Percentiles rank a stretch among this genome's conserved stretches.
Evolutionary conservation across 1,284 basidiomycete species (phyloP).

Genomic region (Tilletiaria anomala): DNA sequence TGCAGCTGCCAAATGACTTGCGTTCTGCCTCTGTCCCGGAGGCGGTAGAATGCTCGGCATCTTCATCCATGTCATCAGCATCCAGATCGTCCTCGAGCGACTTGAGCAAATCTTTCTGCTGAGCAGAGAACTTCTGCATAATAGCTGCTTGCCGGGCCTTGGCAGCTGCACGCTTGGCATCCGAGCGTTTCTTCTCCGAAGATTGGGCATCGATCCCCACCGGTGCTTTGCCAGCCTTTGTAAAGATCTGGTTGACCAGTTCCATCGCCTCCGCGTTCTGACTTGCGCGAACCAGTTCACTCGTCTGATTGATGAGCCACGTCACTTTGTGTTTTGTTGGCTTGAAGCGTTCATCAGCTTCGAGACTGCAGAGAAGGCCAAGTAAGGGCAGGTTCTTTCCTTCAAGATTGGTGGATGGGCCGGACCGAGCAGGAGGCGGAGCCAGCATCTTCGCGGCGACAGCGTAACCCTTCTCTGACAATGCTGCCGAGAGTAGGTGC

Average conservation of each 20-base stretch:
- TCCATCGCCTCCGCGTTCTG: not conserved
- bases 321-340: constrained; percentile 21
- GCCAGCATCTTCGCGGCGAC: not conserved
- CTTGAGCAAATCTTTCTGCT: constrained; percentile 33
- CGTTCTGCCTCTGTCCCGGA: constrained; percentile 40
- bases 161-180: constrained; percentile 23
- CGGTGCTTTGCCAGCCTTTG: not conserved
- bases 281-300: not conserved
- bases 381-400: constrained; percentile 8
- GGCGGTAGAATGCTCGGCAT: constrained; percentile 6
- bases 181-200: constrained; percentile 10
- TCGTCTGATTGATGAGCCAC: constrained; percentile 21
- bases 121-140: constrained; percentile 34
- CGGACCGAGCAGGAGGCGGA: constrained; percentile 58
- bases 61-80: constrained; percentile 21
- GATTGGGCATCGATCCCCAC: constrained; percentile 3
- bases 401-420: constrained; percentile 40
- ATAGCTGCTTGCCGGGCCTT: constrained; percentile 35
- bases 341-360: constrained; percentile 16
- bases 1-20: constrained; percentile 68
- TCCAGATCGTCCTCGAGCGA: constrained; percentile 26
- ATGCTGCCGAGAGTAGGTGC: constrained; percentile 44
- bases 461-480: not conserved
- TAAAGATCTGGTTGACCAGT: not conserved
- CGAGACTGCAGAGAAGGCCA: constrained; percentile 15